A percentile compares a stretch with the other conserved stretches of the same genome.
phyloP scores from a whole-genome alignment of 805 yeast species.

The Cyberlindnera samutprakarnensis region DNA sequence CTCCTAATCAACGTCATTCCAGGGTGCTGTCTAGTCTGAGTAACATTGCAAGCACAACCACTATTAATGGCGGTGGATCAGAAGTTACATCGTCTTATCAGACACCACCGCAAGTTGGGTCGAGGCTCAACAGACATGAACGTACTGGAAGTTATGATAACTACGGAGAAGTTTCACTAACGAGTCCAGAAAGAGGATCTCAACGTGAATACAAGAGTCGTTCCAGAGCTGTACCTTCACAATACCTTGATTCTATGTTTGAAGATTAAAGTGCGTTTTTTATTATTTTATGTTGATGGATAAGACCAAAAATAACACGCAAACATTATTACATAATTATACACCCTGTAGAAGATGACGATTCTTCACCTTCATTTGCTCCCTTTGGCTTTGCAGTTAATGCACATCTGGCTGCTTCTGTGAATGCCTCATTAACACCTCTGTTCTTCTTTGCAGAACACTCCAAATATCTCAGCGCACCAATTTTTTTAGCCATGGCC shows the following conservation, averaged over 20 bases:
- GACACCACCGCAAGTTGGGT: background rate
- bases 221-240: constrained; percentile 34
- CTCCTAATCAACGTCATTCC: constrained; percentile 9
- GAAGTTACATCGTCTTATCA: constrained; percentile 1
- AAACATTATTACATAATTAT: constrained; percentile 29
- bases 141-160: constrained; percentile 11
- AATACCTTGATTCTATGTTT: constrained; percentile 43
- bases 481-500: constrained; percentile 84
- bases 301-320: background rate
- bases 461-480: constrained; percentile 90
- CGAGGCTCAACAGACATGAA: constrained; percentile 7
- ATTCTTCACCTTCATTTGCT: constrained; percentile 38
- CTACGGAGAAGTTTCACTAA: constrained; percentile 9
- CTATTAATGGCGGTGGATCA: constrained; percentile 1
- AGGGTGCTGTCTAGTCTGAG: constrained; percentile 23
- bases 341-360: constrained; percentile 28
- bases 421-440: constrained; percentile 98
- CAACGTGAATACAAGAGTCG: constrained; percentile 12
- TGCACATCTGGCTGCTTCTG: constrained; percentile 98
- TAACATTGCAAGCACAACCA: constrained; percentile 18
- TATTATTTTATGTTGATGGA: background rate
- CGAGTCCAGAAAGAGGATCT: constrained; percentile 14
- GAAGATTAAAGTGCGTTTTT: constrained; percentile 21
- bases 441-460: constrained; percentile 95
- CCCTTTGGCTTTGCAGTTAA: constrained; percentile 83